Evolutionary conservation across 768 basidiomycete species (phyloP), one percentile per base, ranked within the genome.

Genomic region (Dioszegia hungarica): DNA sequence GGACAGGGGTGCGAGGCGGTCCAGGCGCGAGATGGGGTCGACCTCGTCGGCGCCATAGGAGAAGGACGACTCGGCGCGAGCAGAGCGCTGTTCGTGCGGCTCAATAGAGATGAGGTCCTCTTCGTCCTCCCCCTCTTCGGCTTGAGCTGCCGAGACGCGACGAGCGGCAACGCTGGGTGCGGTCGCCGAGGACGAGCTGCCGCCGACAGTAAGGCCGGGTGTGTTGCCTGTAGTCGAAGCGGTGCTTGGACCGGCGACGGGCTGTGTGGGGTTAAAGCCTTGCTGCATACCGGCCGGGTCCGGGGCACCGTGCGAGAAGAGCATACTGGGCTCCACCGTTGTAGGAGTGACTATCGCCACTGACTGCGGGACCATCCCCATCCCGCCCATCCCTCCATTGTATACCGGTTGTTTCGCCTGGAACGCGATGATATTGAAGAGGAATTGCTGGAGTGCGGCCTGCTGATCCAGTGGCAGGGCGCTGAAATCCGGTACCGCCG

Each of bases 381-480:
- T 58, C 8, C 56, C 20, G 29, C 68, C 64, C 39, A 63, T n/a
- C n/a, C n/a, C n/a, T n/a, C n/a, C n/a, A n/a, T n/a, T n/a, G n/a
- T n/a, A n/a, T n/a, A n/a, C n/a, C n/a, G n/a, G n/a, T n/a, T n/a
- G 63, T 43, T 52, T 29, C 15, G 56, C 41, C 49, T 67, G 66
- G 34, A 67, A 70, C 29, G 61, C 61, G 36, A 70, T 39, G 4
- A 67, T 61, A 38, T 70, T 70, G 27, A 43, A 33, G 56, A 70
- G 60, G 15, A 70, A 39, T 27, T 70, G 66, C 33, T 66, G 63
- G 6, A 72, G 55, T 3, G 67, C 67, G 10, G 45, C 9, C 48
- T 72, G 70, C 44, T 72, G 70, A 27, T 72, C 70, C 17, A 38
- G 34, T 10, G 67, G 64, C 9, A 68, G 54, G 20, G 62, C 70